Conservation (phyloP, 2,329 filamentous ascomycete genomes). For the Apiospora arundinis region DNA sequence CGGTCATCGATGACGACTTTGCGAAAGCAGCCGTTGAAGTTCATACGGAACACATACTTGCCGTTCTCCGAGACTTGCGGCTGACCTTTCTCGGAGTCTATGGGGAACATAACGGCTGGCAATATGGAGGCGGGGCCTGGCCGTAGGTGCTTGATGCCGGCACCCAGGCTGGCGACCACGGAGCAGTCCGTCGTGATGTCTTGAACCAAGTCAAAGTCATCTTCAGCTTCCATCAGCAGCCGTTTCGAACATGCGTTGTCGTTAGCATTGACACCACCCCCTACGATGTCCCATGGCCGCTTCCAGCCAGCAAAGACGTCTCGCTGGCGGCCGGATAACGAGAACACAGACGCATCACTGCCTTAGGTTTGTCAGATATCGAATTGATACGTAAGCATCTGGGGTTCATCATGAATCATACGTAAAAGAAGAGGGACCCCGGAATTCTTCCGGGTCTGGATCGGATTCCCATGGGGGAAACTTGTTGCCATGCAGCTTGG, state of each 20-base stretch:
- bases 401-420: slow-evolving; percentile 48
- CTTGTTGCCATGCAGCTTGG: slow-evolving; percentile 79
- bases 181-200: slow-evolving; percentile 97
- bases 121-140: slow-evolving; percentile 74
- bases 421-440: slow-evolving; percentile 63
- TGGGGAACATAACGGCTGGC: slow-evolving; percentile 76
- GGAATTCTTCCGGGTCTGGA: slow-evolving; percentile 69
- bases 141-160: slow-evolving; percentile 72
- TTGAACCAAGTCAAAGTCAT: slow-evolving; percentile 84
- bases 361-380: slow-evolving; percentile 33
- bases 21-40: slow-evolving; percentile 94
- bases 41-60: slow-evolving; percentile 89
- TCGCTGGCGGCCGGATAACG: slow-evolving; percentile 76
- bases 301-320: slow-evolving; percentile 86
- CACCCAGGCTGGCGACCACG: slow-evolving; percentile 93
- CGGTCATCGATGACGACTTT: slow-evolving; percentile 89
- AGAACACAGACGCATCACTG: slow-evolving; percentile 73
- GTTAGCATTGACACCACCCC: slow-evolving; percentile 13
- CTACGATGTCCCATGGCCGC: slow-evolving; percentile 70
- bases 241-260: slow-evolving; percentile 19
- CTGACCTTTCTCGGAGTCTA: slow-evolving; percentile 60
- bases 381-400: not conserved
- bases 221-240: slow-evolving; percentile 45
- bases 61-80: slow-evolving; percentile 77
- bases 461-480: slow-evolving; percentile 85